These are phyloP conservation scores for Salix udensis DNA, from an alignment of 345 rosid species.

Conservation along the genomic window DNA sequence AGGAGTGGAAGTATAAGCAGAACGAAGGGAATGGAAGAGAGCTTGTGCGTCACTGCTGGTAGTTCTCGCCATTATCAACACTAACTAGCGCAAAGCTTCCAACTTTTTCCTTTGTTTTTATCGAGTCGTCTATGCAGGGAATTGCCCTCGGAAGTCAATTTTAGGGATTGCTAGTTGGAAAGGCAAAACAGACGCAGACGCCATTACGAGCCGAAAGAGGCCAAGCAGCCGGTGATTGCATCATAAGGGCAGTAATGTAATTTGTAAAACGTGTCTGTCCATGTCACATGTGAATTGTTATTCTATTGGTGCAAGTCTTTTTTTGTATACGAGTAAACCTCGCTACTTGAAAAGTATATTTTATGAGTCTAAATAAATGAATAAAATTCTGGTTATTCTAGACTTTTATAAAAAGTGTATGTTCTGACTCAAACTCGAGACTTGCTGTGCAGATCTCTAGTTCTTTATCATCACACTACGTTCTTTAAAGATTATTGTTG, in stretches of 20 bases:
- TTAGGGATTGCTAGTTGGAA: neutral
- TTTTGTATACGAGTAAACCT: too few species aligned
- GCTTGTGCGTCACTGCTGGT: slow-evolving; percentile 67
- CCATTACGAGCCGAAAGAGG: neutral
- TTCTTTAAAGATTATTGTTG: too few species aligned
- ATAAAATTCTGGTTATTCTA: too few species aligned
- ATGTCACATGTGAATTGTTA: neutral
- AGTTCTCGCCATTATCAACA: slow-evolving; percentile 51
- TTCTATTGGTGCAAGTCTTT: neutral
- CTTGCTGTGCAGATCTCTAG: too few species aligned
- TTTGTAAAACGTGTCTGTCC: neutral
- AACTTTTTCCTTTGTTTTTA: neutral
- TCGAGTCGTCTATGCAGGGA: too few species aligned
- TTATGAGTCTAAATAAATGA: too few species aligned
- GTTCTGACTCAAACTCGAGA: too few species aligned
- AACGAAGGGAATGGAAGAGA: slow-evolving; percentile 62
- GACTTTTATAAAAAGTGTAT: fast-evolving
- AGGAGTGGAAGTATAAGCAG: slow-evolving; percentile 76
- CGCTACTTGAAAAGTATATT: too few species aligned
- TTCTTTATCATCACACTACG: fast-evolving
- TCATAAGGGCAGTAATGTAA: neutral
- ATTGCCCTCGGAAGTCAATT: too few species aligned
- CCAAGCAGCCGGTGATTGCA: neutral
- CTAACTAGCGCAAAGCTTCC: neutral
- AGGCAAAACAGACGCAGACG: neutral